Conservation (phyloP, 805 yeast genomes). For the Myxozyma lipomycoides region DNA sequence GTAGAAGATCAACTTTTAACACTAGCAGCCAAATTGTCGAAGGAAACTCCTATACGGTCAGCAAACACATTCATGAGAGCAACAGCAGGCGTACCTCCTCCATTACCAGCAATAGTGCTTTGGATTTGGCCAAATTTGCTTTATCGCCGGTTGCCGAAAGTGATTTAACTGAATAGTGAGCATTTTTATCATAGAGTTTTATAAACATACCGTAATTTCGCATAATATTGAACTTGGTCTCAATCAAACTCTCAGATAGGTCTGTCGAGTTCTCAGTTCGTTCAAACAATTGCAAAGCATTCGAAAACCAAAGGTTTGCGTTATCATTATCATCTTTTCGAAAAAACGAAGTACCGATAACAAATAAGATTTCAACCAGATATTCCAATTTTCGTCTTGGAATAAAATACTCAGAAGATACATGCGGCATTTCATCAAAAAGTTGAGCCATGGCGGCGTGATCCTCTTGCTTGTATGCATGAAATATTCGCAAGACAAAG, state of each 20-base stretch:
- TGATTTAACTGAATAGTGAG: conserved; percentile 3
- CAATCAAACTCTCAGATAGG: not conserved
- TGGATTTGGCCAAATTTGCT: conserved; percentile 7
- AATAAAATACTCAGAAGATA: not conserved
- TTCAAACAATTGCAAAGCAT: conserved; percentile 4
- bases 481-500: not conserved
- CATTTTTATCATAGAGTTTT: not conserved
- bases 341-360: conserved; percentile 10
- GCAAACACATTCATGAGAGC: not conserved
- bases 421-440: not conserved
- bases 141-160: not conserved
- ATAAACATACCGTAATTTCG: conserved; percentile 4
- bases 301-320: conserved; percentile 11
- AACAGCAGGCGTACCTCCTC: conserved; percentile 4
- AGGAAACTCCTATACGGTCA: conserved; percentile 5
- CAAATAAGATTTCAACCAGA: conserved; percentile 10
- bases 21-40: conserved; percentile 13
- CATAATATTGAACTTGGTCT: conserved; percentile 10
- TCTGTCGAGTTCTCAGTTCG: conserved; percentile 2
- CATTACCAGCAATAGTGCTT: conserved; percentile 6
- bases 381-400: conserved; percentile 11
- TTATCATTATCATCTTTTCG: conserved; percentile 1
- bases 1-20: conserved; percentile 11
- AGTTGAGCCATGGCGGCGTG: not conserved
- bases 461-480: not conserved